Percentiles rank a stretch among this genome's conserved stretches.
phyloP scores from a whole-genome alignment of 106 monocot species.

The Dioscorea zingiberensis region DNA sequence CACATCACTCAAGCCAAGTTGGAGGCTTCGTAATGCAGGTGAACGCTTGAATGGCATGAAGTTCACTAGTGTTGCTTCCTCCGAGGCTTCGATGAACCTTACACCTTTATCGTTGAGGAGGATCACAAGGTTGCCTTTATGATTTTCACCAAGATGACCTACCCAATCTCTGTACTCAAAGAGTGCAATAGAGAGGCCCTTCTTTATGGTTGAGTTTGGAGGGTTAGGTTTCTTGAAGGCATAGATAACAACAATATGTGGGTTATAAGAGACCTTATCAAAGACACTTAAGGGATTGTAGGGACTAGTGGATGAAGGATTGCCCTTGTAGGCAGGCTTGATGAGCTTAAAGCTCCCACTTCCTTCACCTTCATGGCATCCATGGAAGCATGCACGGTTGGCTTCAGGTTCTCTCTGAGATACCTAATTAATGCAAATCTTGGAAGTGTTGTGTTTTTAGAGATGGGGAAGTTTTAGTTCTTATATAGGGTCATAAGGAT shows the following conservation, averaged over 20 bases:
- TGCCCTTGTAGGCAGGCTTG: conserved; percentile 9
- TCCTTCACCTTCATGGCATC: conserved; percentile 4
- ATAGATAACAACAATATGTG: conserved; percentile 19
- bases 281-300: conserved; percentile 18
- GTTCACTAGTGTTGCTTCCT: conserved; percentile 4
- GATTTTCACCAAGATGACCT: conserved; percentile 15
- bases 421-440: too few species aligned
- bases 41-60: conserved; percentile 16
- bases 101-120: conserved; percentile 41
- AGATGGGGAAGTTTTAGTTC: too few species aligned
- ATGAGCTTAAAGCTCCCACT: conserved; percentile 12
- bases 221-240: conserved; percentile 23
- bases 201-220: conserved; percentile 10
- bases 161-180: conserved; percentile 28
- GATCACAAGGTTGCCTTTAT: conserved; percentile 10
- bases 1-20: conserved; percentile 11
- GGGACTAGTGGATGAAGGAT: neutral
- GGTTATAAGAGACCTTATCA: conserved; percentile 22
- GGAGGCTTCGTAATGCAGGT: conserved; percentile 13
- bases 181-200: conserved; percentile 25
- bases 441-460: too few species aligned
- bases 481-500: too few species aligned
- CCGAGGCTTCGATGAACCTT: conserved; percentile 29
- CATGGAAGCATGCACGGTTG: neutral
- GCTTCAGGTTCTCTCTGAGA: too few species aligned